These are phyloP conservation scores for Xylariaceae sp. DNA, from an alignment of 2,329 filamentous ascomycete genomes.

Conservation along the genomic window DNA sequence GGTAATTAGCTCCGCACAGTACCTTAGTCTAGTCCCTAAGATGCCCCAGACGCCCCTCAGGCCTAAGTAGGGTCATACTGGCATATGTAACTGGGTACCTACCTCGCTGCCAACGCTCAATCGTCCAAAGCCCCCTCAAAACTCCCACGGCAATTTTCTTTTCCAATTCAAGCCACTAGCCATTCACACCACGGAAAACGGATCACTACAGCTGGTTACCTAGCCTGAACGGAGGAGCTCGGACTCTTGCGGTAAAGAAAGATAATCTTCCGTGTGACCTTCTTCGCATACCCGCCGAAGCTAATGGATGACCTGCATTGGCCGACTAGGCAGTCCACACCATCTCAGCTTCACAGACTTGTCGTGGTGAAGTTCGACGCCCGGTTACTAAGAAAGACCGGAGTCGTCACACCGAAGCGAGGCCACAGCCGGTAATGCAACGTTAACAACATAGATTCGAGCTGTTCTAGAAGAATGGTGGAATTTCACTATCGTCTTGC, in stretches of 20 bases:
- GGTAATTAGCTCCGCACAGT: background rate
- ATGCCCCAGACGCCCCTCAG: no score
- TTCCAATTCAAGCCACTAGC: background rate
- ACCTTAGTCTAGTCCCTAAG: background rate
- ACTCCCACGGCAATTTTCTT: background rate
- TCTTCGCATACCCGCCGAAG: slow-evolving; percentile 40
- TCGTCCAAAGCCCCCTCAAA: background rate
- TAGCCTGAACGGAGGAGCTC: slow-evolving; percentile 7
- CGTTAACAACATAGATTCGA: background rate
- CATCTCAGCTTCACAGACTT: slow-evolving; percentile 22
- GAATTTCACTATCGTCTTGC: no score
- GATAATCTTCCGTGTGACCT: slow-evolving; percentile 29
- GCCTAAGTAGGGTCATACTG: no score
- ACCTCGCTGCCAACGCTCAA: no score
- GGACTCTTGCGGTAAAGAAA: background rate
- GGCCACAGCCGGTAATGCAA: background rate
- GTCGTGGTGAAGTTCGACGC: slow-evolving; percentile 20
- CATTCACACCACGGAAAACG: slow-evolving; percentile 4
- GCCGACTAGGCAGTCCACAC: slow-evolving; percentile 18
- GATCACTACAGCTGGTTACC: background rate
- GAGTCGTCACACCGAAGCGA: slow-evolving; percentile 1
- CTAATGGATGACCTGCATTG: slow-evolving; percentile 41
- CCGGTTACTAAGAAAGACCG: slow-evolving; percentile 15
- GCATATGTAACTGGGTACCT: no score
- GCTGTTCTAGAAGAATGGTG: no score